Evolutionary conservation across 2,329 filamentous ascomycete genomes (phyloP).

Genomic region (Fusarium circinatum): DNA sequence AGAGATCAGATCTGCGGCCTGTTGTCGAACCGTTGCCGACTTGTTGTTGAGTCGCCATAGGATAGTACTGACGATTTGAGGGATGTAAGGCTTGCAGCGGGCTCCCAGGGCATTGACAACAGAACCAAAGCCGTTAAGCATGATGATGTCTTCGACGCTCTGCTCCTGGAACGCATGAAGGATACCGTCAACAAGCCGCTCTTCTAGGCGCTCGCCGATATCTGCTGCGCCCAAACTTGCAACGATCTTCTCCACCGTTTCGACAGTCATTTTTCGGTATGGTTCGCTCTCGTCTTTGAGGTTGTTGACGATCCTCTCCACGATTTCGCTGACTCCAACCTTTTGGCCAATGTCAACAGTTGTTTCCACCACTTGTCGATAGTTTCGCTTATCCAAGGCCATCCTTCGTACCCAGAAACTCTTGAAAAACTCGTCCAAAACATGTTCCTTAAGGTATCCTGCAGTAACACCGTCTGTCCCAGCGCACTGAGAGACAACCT

Average conservation of each 20-base stretch:
- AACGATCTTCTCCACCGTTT: constrained; percentile 96
- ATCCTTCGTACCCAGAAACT: constrained; percentile 98
- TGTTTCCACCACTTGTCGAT: constrained; percentile 96
- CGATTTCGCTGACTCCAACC: constrained; percentile 94
- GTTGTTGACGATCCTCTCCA: constrained; percentile 92
- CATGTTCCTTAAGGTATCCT: constrained; percentile 93
- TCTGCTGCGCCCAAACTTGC: constrained; percentile 93
- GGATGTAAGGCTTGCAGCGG: constrained; percentile 94
- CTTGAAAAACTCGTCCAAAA: constrained; percentile 97
- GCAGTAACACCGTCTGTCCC: constrained; percentile 95
- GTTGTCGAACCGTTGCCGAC: constrained; percentile 93
- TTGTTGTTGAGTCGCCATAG: constrained; percentile 98
- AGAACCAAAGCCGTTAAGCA: constrained; percentile 97
- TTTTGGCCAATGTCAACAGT: constrained; percentile 98
- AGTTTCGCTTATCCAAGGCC: constrained; percentile 97
- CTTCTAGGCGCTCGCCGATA: constrained; percentile 90
- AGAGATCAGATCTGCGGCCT: constrained; percentile 95
- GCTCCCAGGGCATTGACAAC: constrained; percentile 95
- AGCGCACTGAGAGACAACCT: constrained; percentile 96
- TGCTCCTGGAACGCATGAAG: constrained; percentile 98
- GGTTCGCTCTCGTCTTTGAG: constrained; percentile 98
- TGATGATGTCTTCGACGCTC: constrained; percentile 93
- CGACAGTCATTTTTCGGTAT: constrained; percentile 98
- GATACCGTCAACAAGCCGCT: constrained; percentile 93
- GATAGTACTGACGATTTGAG: constrained; percentile 96